Evolutionary conservation across 768 basidiomycete species (phyloP), one percentile per base, ranked within the genome.

Genomic region (Rhizopogon sp.): DNA sequence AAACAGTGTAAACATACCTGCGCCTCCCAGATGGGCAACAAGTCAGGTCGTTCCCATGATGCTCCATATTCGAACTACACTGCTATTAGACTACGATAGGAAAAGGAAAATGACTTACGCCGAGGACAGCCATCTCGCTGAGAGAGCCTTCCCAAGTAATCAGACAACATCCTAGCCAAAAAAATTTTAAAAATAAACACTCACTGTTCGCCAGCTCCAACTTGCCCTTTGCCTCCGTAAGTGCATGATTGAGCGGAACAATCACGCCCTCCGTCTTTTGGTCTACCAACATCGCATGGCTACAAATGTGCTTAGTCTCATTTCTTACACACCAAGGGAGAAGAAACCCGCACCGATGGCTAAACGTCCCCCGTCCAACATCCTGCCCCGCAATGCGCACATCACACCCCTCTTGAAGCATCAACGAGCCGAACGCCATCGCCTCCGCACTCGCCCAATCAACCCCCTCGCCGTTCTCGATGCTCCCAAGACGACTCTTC

Each of bases 371-470:
- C 39, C 93, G 69, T 0, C 93, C 94, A 0, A 94, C 91, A 65
- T 96, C 94, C 68, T 97, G 94, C 6, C 94, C 94, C 2, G 92
- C 93, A 33, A 97, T 90, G 14, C 93, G 82, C 8, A 97, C 79
- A 64, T 95, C 88, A 58, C 76, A 83, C 1, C 91, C 91, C 51
- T 92, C 87, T 25, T 25, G 25, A 2, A 82, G 71, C 84, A 96
- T 81, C 35, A 96, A 76, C 1, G 90, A 84, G 0, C 94, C 94
- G 62, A 94, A 91, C 0, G 94, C 93, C 68, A 97, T 70, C 0
- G 91, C 89, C 89, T 97, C 94, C 5, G 91, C 93, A 42, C 90
- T 91, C 0, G 90, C 90, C 80, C 90, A 96, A 66, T 95, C 93
- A 33, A 97, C 69, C 1, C 87, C 88, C n/a, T 74, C 74, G 1